Evolutionary conservation across 768 basidiomycete species (phyloP).

Genomic region (Leccinum sublutescens): DNA sequence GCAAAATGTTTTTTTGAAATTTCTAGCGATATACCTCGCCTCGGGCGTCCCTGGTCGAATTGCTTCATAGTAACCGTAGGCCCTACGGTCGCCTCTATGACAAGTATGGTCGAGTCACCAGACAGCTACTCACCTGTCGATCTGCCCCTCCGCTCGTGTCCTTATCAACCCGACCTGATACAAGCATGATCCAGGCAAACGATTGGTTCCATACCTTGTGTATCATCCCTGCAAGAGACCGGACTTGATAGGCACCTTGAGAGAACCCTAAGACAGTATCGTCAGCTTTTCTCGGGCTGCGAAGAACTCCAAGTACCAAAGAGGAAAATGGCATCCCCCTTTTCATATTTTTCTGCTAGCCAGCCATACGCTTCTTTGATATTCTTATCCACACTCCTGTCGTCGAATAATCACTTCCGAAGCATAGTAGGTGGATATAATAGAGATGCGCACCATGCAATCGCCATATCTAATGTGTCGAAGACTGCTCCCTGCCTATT

Average conservation of each 20-base stretch:
- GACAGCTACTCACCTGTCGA: neutral
- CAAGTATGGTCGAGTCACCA: neutral
- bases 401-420: too few relatives aligned
- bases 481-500: too few relatives aligned
- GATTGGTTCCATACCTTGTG: neutral
- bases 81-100: neutral
- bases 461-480: too few relatives aligned
- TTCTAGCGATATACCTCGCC: neutral
- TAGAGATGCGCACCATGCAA: too few relatives aligned
- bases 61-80: neutral
- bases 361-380: neutral
- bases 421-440: too few relatives aligned
- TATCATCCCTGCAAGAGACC: neutral
- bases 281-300: neutral
- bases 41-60: neutral
- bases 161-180: neutral
- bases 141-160: neutral
- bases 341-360: neutral
- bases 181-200: neutral
- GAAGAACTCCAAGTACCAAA: neutral
- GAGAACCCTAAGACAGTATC: neutral
- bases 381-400: neutral
- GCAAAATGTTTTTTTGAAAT: neutral
- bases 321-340: neutral
- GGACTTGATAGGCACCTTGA: neutral